Base-by-base conservation (phyloP, 306 rosid genomes). In the Rosa rugosa region DNA sequence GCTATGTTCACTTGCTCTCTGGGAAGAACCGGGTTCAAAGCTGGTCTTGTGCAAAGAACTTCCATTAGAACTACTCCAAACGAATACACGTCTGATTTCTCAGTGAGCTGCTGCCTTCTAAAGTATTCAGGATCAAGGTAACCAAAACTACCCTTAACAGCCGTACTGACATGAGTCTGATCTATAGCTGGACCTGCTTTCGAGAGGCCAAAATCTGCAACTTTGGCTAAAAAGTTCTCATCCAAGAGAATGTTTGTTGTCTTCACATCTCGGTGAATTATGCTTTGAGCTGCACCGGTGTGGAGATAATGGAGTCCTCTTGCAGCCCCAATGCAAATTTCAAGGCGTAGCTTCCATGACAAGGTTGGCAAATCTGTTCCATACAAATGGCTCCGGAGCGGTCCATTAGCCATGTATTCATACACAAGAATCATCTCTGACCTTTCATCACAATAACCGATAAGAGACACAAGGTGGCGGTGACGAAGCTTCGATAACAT, bases 61-160 rank as follows among this genome's bases (percentile, higher is more conserved):
- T 95, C 99, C 98, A 92, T 91, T 50, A 95, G 83, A 80, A 95
- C 99, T 4, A 95, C 99, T 64, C 99, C 99, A 27, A 95, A 95
- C 50, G 99, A 95, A 83, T 95, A 95, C 13, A 95, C 99, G 78
- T 95, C 99, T 4, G 99, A 95, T 82, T 95, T 95, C 88, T 95
- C 99, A 0, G 99, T 95, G n/a, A 95, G 97, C 38, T 95, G 98
- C 76, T 95, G 98, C 85, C 98, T 85, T 79, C 99, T 84, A 42
- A 95, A 95, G 91, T 95, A 95, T 75, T 95, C 99, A 5, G 99
- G 99, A 72, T 95, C 99, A 27, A 95, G 97, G 84, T 95, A 95
- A 84, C 99, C 99, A 13, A 95, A 95, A 83, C 99, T 95, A 53
- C 99, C 99, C 79, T 95, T 95, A 40, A 95, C 99, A 23, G 99